These are phyloP conservation scores for Rhazya stricta DNA, from an alignment of 257 asterid species.

Conservation along the genomic window DNA sequence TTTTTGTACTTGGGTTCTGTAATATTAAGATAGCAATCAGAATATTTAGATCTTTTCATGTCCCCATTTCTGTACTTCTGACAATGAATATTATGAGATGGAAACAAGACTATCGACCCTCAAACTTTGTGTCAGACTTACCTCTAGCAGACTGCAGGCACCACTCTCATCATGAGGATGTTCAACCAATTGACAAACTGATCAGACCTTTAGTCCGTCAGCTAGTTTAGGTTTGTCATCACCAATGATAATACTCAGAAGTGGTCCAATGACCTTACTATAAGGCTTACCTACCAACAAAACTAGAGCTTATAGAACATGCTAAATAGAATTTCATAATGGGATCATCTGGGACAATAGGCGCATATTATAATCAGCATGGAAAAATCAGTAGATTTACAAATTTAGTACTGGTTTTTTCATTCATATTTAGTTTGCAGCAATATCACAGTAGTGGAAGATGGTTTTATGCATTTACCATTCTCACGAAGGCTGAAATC, in stretches of 20 bases:
- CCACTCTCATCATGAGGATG: background rate
- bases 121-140: background rate
- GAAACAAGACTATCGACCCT: background rate
- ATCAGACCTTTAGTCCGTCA: background rate
- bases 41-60: too few relatives aligned
- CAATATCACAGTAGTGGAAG: background rate
- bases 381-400: background rate
- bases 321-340: background rate
- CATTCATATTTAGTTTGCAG: background rate
- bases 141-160: background rate
- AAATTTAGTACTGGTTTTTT: background rate
- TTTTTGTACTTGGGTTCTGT: background rate
- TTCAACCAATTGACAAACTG: background rate
- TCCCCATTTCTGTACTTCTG: background rate
- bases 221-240: background rate
- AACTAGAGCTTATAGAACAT: background rate
- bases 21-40: background rate
- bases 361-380: background rate
- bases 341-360: background rate
- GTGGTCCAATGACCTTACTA: background rate
- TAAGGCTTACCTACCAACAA: background rate
- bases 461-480: constrained; percentile 49
- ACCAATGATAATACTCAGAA: background rate
- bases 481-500: constrained; percentile 80
- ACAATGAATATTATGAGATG: background rate